Conservation (phyloP, 345 rosid genomes). For the Salix udensis region DNA sequence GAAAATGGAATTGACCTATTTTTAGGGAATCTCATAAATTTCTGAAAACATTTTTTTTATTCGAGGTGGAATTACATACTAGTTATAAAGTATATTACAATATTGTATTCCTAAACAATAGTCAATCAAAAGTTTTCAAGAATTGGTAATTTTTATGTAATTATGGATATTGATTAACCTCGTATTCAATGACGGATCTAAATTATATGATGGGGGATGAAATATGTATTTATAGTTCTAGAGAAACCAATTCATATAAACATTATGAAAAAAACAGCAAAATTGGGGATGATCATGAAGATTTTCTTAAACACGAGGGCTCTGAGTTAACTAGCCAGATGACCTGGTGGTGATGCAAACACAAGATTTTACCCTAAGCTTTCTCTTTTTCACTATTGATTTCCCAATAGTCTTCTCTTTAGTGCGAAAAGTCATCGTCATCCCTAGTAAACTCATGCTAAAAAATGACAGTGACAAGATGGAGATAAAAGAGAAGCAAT, state of each 20-base stretch:
- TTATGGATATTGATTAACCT: no score
- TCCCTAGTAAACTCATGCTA: background rate
- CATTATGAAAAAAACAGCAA: background rate
- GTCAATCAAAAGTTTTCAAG: no score
- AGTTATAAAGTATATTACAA: no score
- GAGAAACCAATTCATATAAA: background rate
- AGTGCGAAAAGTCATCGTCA: background rate
- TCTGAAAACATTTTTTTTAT: no score
- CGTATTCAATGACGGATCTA: background rate
- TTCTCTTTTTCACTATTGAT: background rate
- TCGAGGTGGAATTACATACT: no score
- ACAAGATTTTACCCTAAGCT: background rate
- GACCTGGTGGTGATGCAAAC: background rate
- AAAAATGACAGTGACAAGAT: background rate
- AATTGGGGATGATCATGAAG: background rate
- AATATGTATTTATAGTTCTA: background rate
- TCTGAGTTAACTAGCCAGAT: background rate
- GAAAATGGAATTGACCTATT: no score
- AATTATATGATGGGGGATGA: background rate
- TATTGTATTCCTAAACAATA: no score
- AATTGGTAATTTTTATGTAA: no score
- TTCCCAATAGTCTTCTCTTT: background rate
- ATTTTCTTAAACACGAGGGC: background rate
- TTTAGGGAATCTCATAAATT: no score
- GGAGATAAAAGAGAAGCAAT: background rate